These are phyloP conservation scores for Suillus luteus DNA, from an alignment of 768 basidiomycete genomes.

Conservation along the genomic window DNA sequence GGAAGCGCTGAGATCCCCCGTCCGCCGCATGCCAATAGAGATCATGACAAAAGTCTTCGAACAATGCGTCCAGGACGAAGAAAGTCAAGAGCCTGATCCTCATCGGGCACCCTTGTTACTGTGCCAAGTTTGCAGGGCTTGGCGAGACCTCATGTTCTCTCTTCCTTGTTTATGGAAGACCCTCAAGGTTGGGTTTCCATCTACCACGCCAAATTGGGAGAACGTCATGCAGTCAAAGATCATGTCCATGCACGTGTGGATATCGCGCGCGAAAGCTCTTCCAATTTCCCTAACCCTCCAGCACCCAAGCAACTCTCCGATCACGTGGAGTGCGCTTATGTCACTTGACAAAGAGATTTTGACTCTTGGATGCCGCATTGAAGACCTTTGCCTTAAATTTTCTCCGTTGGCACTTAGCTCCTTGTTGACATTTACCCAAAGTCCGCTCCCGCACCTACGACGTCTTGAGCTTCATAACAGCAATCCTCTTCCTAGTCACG, in stretches of 20 bases:
- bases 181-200: constrained; percentile 28
- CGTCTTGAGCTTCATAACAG: constrained; percentile 31
- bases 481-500: constrained; percentile 26
- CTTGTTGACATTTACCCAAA: constrained; percentile 32
- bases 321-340: constrained; percentile 31
- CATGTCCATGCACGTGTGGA: constrained; percentile 32
- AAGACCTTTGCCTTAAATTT: constrained; percentile 23
- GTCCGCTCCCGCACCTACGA: constrained; percentile 23
- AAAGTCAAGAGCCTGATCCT: constrained; percentile 16
- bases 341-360: constrained; percentile 33
- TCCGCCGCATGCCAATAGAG: constrained; percentile 35
- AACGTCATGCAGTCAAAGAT: constrained; percentile 27
- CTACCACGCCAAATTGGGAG: constrained; percentile 25
- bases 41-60: constrained; percentile 32
- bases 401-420: constrained; percentile 27
- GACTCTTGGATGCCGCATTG: constrained; percentile 24
- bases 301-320: constrained; percentile 24
- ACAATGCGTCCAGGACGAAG: constrained; percentile 21
- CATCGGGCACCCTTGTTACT: constrained; percentile 27
- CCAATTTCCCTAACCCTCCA: constrained; percentile 28
- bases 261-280: constrained; percentile 33
- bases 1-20: constrained; percentile 30
- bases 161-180: constrained; percentile 29
- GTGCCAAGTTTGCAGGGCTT: constrained; percentile 33
- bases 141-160: constrained; percentile 32